These are phyloP conservation scores for Lentinula detonsa DNA, from an alignment of 768 basidiomycete genomes.

Conservation along the genomic window DNA sequence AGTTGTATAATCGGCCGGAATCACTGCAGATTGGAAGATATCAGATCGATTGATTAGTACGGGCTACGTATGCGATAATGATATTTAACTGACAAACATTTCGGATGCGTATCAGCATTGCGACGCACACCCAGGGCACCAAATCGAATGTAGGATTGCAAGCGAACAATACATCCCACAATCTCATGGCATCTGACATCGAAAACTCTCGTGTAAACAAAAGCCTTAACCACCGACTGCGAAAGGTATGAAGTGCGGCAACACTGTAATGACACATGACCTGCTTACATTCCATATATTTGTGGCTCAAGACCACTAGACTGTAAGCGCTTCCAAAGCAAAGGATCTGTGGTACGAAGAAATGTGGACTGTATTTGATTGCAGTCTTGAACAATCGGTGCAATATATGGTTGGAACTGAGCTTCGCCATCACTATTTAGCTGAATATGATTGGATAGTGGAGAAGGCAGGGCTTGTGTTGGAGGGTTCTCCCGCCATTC, in stretches of 20 bases:
- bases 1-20: conserved; percentile 79
- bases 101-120: conserved; percentile 92
- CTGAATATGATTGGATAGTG: conserved; percentile 38
- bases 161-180: conserved; percentile 98
- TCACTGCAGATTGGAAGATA: conserved; percentile 42
- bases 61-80: neutral
- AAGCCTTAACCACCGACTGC: conserved; percentile 87
- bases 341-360: conserved; percentile 74
- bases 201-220: conserved; percentile 91
- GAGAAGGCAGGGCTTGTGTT: conserved; percentile 15
- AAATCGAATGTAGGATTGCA: conserved; percentile 75
- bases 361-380: conserved; percentile 71
- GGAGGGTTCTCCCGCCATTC: conserved; percentile 54
- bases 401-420: conserved; percentile 58
- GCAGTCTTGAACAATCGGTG: conserved; percentile 84
- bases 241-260: conserved; percentile 9
- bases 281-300: conserved; percentile 87
- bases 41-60: neutral
- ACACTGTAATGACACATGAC: neutral
- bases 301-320: conserved; percentile 88
- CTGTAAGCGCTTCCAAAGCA: conserved; percentile 70
- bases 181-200: conserved; percentile 69
- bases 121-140: conserved; percentile 83
- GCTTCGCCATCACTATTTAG: conserved; percentile 39
- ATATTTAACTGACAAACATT: conserved; percentile 62